Evolutionary conservation across 1,284 basidiomycete genomes (phyloP).

Genomic region (Takashimella tepidaria): DNA sequence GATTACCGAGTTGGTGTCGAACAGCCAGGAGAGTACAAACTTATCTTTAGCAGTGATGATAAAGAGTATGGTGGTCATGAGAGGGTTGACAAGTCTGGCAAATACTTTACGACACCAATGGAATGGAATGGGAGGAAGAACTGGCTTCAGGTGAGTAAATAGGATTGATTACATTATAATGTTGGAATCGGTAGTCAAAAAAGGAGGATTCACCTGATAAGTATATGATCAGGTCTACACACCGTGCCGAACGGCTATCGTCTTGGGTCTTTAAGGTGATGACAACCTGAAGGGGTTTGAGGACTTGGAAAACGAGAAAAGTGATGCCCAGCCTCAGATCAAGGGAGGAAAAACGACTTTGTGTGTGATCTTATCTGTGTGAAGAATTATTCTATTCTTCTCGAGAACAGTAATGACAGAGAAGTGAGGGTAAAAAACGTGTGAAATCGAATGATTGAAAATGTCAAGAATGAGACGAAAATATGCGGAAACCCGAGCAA

Average conservation of each 20-base stretch:
- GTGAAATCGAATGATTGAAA: background rate
- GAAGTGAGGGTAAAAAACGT: background rate
- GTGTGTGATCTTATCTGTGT: no score
- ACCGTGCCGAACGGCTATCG: background rate
- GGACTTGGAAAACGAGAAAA: constrained; percentile 5
- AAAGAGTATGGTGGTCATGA: constrained; percentile 83
- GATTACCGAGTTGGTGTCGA: constrained; percentile 93
- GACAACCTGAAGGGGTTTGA: background rate
- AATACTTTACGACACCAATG: constrained; percentile 75
- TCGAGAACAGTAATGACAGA: no score
- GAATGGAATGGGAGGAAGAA: constrained; percentile 90
- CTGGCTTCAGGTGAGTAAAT: constrained; percentile 79
- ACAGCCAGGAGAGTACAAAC: constrained; percentile 74
- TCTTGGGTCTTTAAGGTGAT: background rate
- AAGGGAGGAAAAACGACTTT: no score
- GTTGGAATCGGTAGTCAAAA: no score
- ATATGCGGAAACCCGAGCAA: no score
- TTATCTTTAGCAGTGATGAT: constrained; percentile 80
- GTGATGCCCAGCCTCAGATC: no score
- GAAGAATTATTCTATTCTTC: no score
- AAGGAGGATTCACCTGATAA: no score
- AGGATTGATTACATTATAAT: no score
- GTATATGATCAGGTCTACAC: no score
- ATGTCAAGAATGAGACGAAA: no score
- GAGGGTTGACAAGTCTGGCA: constrained; percentile 62